Evolutionary conservation across 2,329 filamentous ascomycete species (phyloP).

Genomic region (Akanthomyces lecanii): DNA sequence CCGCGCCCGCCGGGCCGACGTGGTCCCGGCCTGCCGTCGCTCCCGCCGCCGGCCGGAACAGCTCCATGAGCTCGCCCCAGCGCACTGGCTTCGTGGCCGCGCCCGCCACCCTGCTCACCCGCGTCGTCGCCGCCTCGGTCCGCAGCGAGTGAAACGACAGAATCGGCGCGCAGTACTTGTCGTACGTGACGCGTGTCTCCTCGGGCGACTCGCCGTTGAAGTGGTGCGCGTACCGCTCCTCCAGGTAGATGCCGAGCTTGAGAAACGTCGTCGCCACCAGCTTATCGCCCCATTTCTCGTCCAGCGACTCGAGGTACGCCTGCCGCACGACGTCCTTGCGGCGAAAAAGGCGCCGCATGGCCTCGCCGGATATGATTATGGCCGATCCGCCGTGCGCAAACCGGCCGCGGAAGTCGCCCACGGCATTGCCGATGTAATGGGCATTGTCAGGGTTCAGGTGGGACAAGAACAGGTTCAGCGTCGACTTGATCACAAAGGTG

Average conservation of each 20-base stretch:
- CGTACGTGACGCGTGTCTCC: constrained; percentile 45
- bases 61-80: constrained; percentile 48
- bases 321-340: constrained; percentile 39
- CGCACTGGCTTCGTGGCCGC: constrained; percentile 37
- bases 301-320: constrained; percentile 45
- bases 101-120: constrained; percentile 39
- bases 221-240: constrained; percentile 49
- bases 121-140: constrained; percentile 41
- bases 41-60: constrained; percentile 38
- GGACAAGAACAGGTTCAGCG: constrained; percentile 43
- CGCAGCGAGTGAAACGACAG: constrained; percentile 51
- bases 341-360: constrained; percentile 44
- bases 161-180: constrained; percentile 51
- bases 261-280: constrained; percentile 51
- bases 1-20: constrained; percentile 46
- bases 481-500: constrained; percentile 49
- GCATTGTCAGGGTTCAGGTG: constrained; percentile 45
- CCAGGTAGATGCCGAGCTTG: constrained; percentile 50
- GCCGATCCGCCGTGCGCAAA: constrained; percentile 56
- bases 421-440: constrained; percentile 53
- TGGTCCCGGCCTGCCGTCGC: constrained; percentile 40
- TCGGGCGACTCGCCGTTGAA: constrained; percentile 53
- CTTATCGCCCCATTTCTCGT: constrained; percentile 51
- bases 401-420: constrained; percentile 51
- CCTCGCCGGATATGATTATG: constrained; percentile 47